Percentiles rank a stretch among this genome's conserved stretches.
Conservation (phyloP, 106 monocot species). For the Dendrobium officinale region DNA sequence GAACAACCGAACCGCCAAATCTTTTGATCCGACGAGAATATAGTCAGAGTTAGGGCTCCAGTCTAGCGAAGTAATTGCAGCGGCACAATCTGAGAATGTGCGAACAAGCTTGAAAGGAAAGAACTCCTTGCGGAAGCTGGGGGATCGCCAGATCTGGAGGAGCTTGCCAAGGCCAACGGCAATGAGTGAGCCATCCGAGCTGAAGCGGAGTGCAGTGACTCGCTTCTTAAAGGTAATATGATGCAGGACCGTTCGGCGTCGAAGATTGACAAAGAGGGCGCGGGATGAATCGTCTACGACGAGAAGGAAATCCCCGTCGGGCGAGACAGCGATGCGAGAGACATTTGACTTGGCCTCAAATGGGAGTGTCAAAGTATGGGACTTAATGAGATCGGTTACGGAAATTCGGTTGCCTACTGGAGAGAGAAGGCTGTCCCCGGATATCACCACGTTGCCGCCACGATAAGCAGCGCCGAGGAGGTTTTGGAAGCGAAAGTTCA, state of each 20-base stretch:
- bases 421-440: conserved; percentile 54
- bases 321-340: conserved; percentile 57
- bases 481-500: conserved; percentile 96
- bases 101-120: conserved; percentile 74
- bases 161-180: conserved; percentile 72
- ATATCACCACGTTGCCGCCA: conserved; percentile 69
- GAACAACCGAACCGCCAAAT: conserved; percentile 62
- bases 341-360: conserved; percentile 70
- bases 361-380: conserved; percentile 64
- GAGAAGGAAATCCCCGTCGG: conserved; percentile 60
- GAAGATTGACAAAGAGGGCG: conserved; percentile 65
- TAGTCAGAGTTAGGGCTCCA: conserved; percentile 73
- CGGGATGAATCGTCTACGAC: conserved; percentile 49
- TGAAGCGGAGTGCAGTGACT: conserved; percentile 54
- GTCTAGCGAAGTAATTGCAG: conserved; percentile 45
- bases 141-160: conserved; percentile 86
- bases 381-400: conserved; percentile 61
- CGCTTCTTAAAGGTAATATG: conserved; percentile 63
- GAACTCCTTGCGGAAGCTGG: conserved; percentile 72
- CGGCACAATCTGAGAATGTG: conserved; percentile 48
- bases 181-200: conserved; percentile 62
- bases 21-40: conserved; percentile 81
- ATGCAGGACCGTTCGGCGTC: conserved; percentile 65
- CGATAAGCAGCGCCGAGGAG: conserved; percentile 88
- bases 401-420: conserved; percentile 82